phyloP scores from a whole-genome alignment of 768 basidiomycete species.

The Coprinopsis strossmayeri region DNA sequence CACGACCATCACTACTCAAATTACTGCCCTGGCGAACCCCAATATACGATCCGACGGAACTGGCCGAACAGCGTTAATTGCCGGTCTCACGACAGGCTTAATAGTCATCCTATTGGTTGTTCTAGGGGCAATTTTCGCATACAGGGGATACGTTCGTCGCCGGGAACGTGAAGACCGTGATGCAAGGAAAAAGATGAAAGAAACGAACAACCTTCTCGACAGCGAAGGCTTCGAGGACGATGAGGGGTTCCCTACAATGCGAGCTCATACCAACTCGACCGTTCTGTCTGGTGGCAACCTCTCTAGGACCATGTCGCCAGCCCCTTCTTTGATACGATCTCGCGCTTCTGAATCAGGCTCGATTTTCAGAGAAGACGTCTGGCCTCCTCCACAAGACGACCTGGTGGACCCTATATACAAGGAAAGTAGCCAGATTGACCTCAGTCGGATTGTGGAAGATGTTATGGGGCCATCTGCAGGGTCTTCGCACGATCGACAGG shows the following conservation, averaged over 20 bases:
- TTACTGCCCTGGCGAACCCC: background rate
- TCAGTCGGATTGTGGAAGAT: slow-evolving; percentile 38
- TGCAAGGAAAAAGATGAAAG: slow-evolving; percentile 5
- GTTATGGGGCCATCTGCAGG: slow-evolving; percentile 37
- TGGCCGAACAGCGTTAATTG: slow-evolving; percentile 13
- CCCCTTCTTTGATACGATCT: slow-evolving; percentile 30
- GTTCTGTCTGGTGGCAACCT: background rate
- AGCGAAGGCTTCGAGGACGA: slow-evolving; percentile 15
- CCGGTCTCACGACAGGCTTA: slow-evolving; percentile 11
- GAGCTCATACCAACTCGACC: background rate
- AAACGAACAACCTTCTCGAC: slow-evolving; percentile 11
- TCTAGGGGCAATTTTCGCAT: slow-evolving; percentile 8
- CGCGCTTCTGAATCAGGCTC: slow-evolving; percentile 38
- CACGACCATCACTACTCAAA: background rate
- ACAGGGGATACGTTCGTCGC: slow-evolving; percentile 6
- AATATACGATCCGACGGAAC: background rate
- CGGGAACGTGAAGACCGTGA: slow-evolving; percentile 5
- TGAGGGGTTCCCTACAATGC: background rate
- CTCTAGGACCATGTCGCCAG: slow-evolving; percentile 16
- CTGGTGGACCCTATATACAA: slow-evolving; percentile 35
- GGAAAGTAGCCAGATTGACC: slow-evolving; percentile 25
- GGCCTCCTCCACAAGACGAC: slow-evolving; percentile 32
- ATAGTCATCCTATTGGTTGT: slow-evolving; percentile 8
- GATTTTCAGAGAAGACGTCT: slow-evolving; percentile 42
- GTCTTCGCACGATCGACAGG: background rate